These are phyloP conservation scores for Lyophyllum shimeji DNA, from an alignment of 768 basidiomycete genomes.

Conservation along the genomic window DNA sequence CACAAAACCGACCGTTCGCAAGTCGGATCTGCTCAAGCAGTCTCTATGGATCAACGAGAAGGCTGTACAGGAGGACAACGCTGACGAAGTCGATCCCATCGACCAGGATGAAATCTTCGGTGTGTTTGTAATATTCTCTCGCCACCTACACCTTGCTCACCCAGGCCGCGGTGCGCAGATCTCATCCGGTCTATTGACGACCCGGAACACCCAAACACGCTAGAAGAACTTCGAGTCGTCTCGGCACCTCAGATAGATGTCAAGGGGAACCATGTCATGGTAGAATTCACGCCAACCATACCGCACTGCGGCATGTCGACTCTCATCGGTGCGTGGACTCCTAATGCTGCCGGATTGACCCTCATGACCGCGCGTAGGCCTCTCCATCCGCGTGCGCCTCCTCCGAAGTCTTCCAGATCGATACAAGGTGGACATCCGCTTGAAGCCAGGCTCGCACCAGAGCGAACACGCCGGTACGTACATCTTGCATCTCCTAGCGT, in stretches of 20 bases:
- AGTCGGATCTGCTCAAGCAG: conserved; percentile 38
- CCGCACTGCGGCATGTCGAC: conserved; percentile 99
- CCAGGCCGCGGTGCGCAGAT: conserved; percentile 45
- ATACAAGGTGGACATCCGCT: conserved; percentile 91
- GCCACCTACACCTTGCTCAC: background rate
- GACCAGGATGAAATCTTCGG: conserved; percentile 94
- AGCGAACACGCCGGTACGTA: conserved; percentile 82
- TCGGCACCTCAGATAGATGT: conserved; percentile 79
- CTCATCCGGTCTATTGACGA: conserved; percentile 91
- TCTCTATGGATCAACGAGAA: conserved; percentile 65
- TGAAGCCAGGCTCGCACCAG: conserved; percentile 95
- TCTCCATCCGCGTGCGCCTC: conserved; percentile 94
- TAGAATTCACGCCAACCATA: conserved; percentile 97
- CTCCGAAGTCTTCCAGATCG: conserved; percentile 86
- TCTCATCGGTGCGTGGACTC: conserved; percentile 70
- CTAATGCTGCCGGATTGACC: background rate
- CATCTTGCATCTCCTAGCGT: background rate
- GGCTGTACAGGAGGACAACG: conserved; percentile 43
- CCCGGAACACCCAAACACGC: conserved; percentile 90
- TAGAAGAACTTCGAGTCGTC: conserved; percentile 95
- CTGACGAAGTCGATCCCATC: conserved; percentile 66
- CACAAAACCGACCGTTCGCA: conserved; percentile 44
- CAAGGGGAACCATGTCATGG: conserved; percentile 62
- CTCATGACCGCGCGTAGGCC: conserved; percentile 46
- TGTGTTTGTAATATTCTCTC: conserved; percentile 25